Conservation (phyloP, 345 rosid genomes). For the Conringia planisiliqua region DNA sequence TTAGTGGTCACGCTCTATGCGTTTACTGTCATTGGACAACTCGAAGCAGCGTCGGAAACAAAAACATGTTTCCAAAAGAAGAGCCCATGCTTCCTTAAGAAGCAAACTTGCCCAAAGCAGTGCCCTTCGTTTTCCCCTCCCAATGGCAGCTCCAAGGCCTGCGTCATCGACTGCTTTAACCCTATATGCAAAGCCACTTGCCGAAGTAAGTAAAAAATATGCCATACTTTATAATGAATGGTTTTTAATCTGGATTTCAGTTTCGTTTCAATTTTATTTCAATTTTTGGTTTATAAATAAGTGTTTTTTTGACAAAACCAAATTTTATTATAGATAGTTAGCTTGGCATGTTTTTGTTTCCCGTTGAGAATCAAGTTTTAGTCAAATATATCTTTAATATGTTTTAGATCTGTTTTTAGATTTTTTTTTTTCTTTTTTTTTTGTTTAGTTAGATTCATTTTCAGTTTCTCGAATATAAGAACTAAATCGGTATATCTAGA, state of each 20-base stretch:
- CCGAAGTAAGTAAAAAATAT: constrained; percentile 25
- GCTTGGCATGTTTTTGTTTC: not conserved
- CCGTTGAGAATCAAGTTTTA: not conserved
- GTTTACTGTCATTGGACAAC: constrained; percentile 7
- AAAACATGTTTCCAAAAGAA: constrained; percentile 22
- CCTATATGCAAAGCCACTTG: constrained; percentile 40
- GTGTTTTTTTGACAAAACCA: too few relatives aligned
- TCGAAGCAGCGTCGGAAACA: constrained; percentile 25
- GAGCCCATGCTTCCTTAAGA: constrained; percentile 37
- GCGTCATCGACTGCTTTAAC: constrained; percentile 34
- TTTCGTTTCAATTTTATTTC: too few relatives aligned
- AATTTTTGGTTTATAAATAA: too few relatives aligned
- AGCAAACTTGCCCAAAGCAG: constrained; percentile 34
- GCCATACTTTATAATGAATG: not conserved
- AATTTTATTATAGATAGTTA: not conserved
- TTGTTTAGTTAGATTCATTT: not conserved
- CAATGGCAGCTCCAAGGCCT: constrained; percentile 34
- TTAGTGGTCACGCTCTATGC: constrained; percentile 1
- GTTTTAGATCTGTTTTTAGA: too few relatives aligned
- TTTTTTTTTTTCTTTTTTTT: not conserved
- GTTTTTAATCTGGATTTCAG: not conserved
- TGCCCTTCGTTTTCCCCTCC: constrained; percentile 37
- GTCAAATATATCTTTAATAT: not conserved
- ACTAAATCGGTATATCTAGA: too few relatives aligned
- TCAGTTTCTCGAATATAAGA: not conserved